Percentiles rank a stretch among this genome's conserved stretches.
Evolutionary conservation across 768 basidiomycete genomes (phyloP).

Genomic region (Pleurotus giganteus): DNA sequence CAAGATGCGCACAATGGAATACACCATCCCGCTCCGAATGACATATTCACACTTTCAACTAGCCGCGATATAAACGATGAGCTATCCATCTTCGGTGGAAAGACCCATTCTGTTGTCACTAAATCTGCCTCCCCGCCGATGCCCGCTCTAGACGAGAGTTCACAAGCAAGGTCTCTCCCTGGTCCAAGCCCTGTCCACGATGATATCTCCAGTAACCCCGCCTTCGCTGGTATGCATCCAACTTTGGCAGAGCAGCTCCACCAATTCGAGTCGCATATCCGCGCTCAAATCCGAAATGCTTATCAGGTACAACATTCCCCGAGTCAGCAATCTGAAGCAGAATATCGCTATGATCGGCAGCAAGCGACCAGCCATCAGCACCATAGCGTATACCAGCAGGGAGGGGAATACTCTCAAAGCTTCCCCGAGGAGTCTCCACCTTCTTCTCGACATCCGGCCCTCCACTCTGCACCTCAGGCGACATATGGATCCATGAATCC

Average conservation of each 20-base stretch:
- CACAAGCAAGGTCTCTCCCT: slow-evolving; percentile 16
- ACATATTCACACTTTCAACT: slow-evolving; percentile 57
- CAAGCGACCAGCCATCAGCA: too few species aligned
- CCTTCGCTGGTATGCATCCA: slow-evolving; percentile 53
- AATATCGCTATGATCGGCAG: too few species aligned
- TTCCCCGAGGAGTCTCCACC: too few species aligned
- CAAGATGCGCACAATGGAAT: slow-evolving; percentile 46
- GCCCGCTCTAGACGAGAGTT: slow-evolving; percentile 11
- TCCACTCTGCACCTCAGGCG: too few species aligned
- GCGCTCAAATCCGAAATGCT: slow-evolving; percentile 46
- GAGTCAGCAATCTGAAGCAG: background rate
- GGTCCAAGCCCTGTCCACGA: slow-evolving; percentile 22
- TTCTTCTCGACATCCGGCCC: too few species aligned
- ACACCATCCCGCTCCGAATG: slow-evolving; percentile 39
- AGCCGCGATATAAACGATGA: slow-evolving; percentile 57
- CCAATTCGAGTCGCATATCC: slow-evolving; percentile 54
- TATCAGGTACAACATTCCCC: slow-evolving; percentile 23
- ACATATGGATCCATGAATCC: too few species aligned
- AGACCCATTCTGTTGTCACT: slow-evolving; percentile 61
- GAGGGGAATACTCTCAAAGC: too few species aligned
- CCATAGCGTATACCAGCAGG: too few species aligned
- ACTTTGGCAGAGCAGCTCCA: slow-evolving; percentile 53
- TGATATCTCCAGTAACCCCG: slow-evolving; percentile 30
- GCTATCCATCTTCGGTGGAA: slow-evolving; percentile 74
- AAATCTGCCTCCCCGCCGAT: slow-evolving; percentile 28